Base-by-base conservation (phyloP, 495 filamentous ascomycete species). In the Penicillium ucsense region DNA sequence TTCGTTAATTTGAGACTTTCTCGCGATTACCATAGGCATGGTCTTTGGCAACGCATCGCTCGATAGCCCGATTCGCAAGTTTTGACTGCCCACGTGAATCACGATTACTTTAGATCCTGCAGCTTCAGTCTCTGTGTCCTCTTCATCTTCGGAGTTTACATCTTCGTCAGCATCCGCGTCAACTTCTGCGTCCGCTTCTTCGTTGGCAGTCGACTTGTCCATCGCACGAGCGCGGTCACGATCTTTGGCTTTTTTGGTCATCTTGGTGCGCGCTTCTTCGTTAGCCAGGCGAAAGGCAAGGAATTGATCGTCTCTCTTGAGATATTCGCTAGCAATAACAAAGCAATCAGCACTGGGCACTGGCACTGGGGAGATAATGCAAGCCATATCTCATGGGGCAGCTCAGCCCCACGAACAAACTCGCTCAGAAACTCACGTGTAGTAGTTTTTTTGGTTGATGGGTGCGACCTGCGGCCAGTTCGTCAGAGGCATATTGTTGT, bases 361-460 rank as follows among this genome's bases (percentile, higher is more conserved):
- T 35, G 5, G 32, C 4, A 31, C 31, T 5, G 12, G 20, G 40
- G 11, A 7, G 5, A 1, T 27, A 5, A 8, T 7, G 27, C 8
- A 10, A 4, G 29, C 12, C 27, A 31, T 20, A 20, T 20, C 20
- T 20, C 20, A 2, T 20, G 20, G 20, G 20, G 20, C 20, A 20
- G 20, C 20, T 20, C 20, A 20, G 2, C 20, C 1, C 20, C 20
- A 20, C 20, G 20, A 20, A 20, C 20, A 20, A 20, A 20, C 20
- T 20, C 1, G 20, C 20, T 20, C 20, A 2, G n/a, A 10, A 6
- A 75, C 88, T 46, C 76, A 95, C 88, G 92, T 98, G 59, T 98
- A 98, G 67, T 98, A 98, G 66, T 98, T 98, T 68, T 98, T 98
- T 61, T 98, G 92, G 60, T 98, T 98, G 63, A 98, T 98, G 59